A percentile compares a stretch with the other conserved stretches of the same genome.
Evolutionary conservation across 306 rosid genomes (phyloP).

Genomic region (Lablab purpureus): DNA sequence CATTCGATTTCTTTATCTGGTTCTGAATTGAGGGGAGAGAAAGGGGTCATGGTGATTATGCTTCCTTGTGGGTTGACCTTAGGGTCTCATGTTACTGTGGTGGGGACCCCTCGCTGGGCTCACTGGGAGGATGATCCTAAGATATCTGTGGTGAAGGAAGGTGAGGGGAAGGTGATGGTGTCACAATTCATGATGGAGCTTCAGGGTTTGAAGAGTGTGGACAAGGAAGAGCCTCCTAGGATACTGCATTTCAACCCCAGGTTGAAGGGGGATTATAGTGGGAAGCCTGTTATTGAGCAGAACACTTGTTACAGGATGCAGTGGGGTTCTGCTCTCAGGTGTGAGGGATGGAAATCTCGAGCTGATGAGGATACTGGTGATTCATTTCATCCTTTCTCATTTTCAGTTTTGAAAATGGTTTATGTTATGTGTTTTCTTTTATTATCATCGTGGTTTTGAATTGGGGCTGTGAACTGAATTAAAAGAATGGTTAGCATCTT

Average conservation of each 20-base stretch:
- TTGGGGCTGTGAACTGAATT: background rate
- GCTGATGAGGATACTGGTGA: slow-evolving; percentile 76
- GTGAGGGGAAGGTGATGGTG: slow-evolving; percentile 64
- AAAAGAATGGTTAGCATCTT: background rate
- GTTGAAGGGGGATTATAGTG: slow-evolving; percentile 78
- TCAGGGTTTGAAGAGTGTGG: slow-evolving; percentile 77
- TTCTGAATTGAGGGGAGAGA: slow-evolving; percentile 48
- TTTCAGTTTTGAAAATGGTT: background rate
- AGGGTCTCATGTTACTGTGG: slow-evolving; percentile 73
- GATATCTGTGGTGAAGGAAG: slow-evolving; percentile 65
- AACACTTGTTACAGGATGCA: slow-evolving; percentile 80
- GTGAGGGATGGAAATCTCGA: slow-evolving; percentile 73
- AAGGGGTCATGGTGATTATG: slow-evolving; percentile 56
- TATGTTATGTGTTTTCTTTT: background rate
- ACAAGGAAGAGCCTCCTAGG: slow-evolving; percentile 77
- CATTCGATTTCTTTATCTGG: slow-evolving; percentile 59
- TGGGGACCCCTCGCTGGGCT: slow-evolving; percentile 77
- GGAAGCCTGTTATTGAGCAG: slow-evolving; percentile 70
- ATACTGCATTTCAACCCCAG: slow-evolving; percentile 79
- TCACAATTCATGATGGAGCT: slow-evolving; percentile 81
- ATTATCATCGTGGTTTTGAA: slow-evolving; percentile 3
- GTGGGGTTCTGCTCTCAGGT: slow-evolving; percentile 71
- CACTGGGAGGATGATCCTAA: slow-evolving; percentile 65
- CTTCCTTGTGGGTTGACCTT: slow-evolving; percentile 72
- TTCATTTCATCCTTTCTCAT: slow-evolving; percentile 29